Evolutionary conservation across 805 yeast species (phyloP).

Genomic region (Pichia manshurica): DNA sequence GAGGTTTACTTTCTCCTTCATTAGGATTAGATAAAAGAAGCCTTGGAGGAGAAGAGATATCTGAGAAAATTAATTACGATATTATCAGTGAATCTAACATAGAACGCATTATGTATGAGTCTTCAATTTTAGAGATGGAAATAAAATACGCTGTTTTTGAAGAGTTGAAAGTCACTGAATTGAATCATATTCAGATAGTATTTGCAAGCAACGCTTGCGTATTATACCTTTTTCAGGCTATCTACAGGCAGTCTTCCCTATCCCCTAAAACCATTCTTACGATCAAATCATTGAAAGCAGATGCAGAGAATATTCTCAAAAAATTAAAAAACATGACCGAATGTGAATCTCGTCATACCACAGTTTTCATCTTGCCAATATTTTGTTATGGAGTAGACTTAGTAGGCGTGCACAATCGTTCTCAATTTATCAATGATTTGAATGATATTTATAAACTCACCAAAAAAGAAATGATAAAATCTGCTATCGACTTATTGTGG

Average conservation of each 20-base stretch:
- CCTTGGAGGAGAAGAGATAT: not conserved
- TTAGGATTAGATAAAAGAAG: not conserved
- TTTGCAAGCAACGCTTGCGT: slow-evolving; percentile 13
- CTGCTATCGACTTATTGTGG: not conserved
- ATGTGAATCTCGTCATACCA: not conserved
- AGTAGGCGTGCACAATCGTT: slow-evolving; percentile 6
- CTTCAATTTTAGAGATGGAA: slow-evolving; percentile 7
- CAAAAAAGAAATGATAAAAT: not conserved
- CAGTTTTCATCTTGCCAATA: slow-evolving; percentile 11
- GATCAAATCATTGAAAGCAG: slow-evolving; percentile 8
- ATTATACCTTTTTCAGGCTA: slow-evolving; percentile 17
- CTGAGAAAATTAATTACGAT: slow-evolving; percentile 6
- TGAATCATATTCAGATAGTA: not conserved
- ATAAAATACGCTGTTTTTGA: too few species aligned
- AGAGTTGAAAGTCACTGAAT: not conserved
- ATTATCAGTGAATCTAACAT: slow-evolving; percentile 8
- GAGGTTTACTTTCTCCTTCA: slow-evolving; percentile 11
- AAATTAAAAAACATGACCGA: not conserved
- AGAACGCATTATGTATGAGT: slow-evolving; percentile 10
- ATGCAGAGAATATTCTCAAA: not conserved
- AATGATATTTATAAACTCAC: not conserved
- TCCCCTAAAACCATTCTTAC: slow-evolving; percentile 17
- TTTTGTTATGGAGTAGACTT: slow-evolving; percentile 16
- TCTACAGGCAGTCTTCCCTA: slow-evolving; percentile 12
- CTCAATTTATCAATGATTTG: slow-evolving; percentile 6